Evolutionary conservation across 169 alveolate genomes (phyloP).

Genomic region (Plasmodium adleri): DNA sequence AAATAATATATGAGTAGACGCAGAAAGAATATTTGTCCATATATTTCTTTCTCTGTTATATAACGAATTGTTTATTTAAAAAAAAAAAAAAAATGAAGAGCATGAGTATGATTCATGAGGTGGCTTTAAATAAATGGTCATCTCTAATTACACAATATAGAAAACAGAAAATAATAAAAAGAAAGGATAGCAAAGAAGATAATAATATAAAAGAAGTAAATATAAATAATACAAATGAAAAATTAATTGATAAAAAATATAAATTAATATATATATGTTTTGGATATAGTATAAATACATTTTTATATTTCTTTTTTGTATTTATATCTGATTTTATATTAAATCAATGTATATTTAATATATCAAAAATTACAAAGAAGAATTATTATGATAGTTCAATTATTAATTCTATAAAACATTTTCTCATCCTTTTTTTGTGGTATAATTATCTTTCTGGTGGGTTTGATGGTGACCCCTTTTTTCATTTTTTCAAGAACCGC

Average conservation of each 20-base stretch:
- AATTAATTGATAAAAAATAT: not conserved
- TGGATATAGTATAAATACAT: constrained; percentile 37
- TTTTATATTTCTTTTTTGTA: constrained; percentile 23
- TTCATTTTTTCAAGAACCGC: constrained; percentile 18
- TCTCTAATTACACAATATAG: constrained; percentile 6
- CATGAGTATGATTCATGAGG: constrained; percentile 15
- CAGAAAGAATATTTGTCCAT: too few species aligned
- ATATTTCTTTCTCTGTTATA: too few species aligned
- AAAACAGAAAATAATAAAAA: constrained; percentile 17
- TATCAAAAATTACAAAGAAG: constrained; percentile 13
- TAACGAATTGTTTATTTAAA: too few species aligned
- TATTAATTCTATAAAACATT: constrained; percentile 9
- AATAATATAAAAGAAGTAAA: constrained; percentile 15
- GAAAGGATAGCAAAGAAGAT: constrained; percentile 20
- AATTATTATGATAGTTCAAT: constrained; percentile 5
- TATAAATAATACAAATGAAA: not conserved
- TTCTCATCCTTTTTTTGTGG: constrained; percentile 11
- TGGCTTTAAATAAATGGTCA: not conserved
- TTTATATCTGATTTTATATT: not conserved
- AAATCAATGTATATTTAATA: not conserved
- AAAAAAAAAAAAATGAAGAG: not conserved
- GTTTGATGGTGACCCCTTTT: constrained; percentile 69
- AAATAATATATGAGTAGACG: too few species aligned
- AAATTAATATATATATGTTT: not conserved
- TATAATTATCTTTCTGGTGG: constrained; percentile 26